Base-by-base conservation (phyloP, 73 alveolate species). In the Paramecium octaurelia region DNA sequence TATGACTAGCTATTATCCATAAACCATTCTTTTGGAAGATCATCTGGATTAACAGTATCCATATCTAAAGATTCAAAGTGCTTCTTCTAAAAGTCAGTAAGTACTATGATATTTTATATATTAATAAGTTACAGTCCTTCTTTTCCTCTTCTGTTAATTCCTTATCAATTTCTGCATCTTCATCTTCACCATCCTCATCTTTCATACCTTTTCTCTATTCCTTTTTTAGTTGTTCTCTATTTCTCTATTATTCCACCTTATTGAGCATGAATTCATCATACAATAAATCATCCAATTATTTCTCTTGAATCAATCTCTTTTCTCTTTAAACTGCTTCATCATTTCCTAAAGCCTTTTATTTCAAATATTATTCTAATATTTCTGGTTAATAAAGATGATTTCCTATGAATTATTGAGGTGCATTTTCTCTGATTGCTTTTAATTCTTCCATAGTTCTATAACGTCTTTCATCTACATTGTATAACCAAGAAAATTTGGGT, bases 221-320 rank as follows among this genome's bases (percentile, higher is more conserved):
- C 21, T 80, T 80, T 58, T 43, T 80, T 80, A 20, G 1, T 38
- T 23, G 11, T 80, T 42, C 73, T 23, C 23, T 48, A 80, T 35
- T 43, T 80, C 48, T 48, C 34, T 48, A 44, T 48, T 80, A 59
- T 46, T 80, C 73, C 8, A 43, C 48, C 12, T 80, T 80, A 23
- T 46, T 24, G 8, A 80, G 34, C 73, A 80, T 80, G 18, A 80
- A 80, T 48, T 80, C 18, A 80, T 80, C 91, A 80, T 80, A 80
- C 14, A 80, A 24, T 24, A 80, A 44, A 43, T 80, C 91, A 44
- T 80, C 91, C 23, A 80, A 20, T 24, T 23, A 59, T 48, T 80
- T 42, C 29, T 80, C 91, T 35, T 80, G 23, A 23, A 31, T 31
- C 16, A 80, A 24, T 80, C 57, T 42, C 24, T 80, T 80, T 80